phyloP scores from a whole-genome alignment of 257 asterid species.

The Mentha longifolia region DNA sequence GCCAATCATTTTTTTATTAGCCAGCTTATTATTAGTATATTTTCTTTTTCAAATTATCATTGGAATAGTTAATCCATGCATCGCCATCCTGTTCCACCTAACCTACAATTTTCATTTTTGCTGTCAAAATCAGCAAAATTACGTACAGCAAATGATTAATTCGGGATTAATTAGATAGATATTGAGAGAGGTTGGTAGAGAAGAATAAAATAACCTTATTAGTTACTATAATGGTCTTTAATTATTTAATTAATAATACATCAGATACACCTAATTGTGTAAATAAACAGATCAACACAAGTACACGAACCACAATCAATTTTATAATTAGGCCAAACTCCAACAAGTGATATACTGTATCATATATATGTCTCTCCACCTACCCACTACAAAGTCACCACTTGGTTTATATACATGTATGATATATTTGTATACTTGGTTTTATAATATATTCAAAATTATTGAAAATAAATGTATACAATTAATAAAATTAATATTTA shows the following conservation, averaged over 20 bases:
- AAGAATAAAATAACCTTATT: neutral
- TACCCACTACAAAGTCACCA: neutral
- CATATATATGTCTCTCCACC: neutral
- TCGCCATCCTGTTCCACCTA: neutral
- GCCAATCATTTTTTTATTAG: neutral
- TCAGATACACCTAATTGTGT: neutral
- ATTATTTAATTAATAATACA: neutral
- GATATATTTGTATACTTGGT: too few species aligned
- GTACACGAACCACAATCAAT: too few species aligned
- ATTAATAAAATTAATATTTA: too few species aligned
- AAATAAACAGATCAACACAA: neutral
- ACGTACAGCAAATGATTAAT: neutral
- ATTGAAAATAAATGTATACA: too few species aligned
- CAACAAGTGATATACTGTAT: neutral
- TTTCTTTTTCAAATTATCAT: neutral
- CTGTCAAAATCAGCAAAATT: constrained; percentile 11
- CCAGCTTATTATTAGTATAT: neutral
- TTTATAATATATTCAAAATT: too few species aligned
- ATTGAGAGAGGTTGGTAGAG: neutral
- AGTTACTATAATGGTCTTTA: neutral
- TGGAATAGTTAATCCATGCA: constrained; percentile 7
- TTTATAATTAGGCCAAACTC: constrained; percentile 1
- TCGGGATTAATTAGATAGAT: neutral
- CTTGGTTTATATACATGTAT: neutral
- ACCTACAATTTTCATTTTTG: neutral